Percentiles rank a stretch among this genome's conserved stretches.
Conservation (phyloP, 2,329 filamentous ascomycete species). For the Colletotrichum graminicola region DNA sequence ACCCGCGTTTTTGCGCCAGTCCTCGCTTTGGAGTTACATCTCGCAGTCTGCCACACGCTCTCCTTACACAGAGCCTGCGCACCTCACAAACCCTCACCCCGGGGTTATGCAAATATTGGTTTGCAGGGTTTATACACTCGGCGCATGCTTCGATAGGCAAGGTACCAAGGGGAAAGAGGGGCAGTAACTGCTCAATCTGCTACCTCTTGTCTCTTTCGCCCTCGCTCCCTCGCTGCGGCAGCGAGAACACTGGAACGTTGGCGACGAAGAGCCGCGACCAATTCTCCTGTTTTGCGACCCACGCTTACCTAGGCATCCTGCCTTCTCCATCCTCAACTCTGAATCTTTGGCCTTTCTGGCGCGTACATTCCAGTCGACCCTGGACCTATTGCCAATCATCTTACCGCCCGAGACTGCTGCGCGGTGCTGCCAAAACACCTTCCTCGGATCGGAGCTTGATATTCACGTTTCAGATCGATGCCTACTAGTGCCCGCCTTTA, state of each 20-base stretch:
- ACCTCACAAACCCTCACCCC: conserved; percentile 1
- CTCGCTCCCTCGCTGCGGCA: neutral
- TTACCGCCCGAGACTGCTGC: neutral
- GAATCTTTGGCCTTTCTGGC: conserved; percentile 1
- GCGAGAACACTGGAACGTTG: conserved; percentile 8
- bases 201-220: conserved; percentile 10
- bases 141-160: conserved; percentile 26
- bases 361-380: neutral
- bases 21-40: neutral
- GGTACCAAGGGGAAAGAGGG: conserved; percentile 26
- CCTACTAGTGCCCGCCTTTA: conserved; percentile 27
- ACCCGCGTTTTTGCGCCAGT: neutral
- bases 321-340: neutral
- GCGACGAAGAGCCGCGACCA: neutral
- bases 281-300: conserved; percentile 13
- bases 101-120: neutral
- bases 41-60: neutral
- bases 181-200: conserved; percentile 17
- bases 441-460: neutral
- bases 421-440: neutral
- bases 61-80: neutral
- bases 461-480: conserved; percentile 15
- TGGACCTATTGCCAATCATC: conserved; percentile 12
- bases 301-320: neutral
- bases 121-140: conserved; percentile 9